These are phyloP conservation scores for Botryotinia globosa DNA, from an alignment of 2,329 filamentous ascomycete species.

Conservation along the genomic window DNA sequence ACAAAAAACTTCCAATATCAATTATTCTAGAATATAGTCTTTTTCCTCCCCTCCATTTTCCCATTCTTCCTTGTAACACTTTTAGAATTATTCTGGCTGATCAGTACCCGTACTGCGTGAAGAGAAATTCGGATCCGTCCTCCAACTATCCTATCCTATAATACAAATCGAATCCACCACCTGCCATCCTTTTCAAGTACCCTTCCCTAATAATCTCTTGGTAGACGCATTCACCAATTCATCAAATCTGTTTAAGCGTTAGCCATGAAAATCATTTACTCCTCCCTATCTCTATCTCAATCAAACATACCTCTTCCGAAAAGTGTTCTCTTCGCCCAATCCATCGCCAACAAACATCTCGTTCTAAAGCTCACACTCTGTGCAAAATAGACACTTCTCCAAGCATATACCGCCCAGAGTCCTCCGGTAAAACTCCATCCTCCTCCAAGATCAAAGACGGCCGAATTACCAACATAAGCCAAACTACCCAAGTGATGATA, in stretches of 20 bases:
- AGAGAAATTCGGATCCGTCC: neutral
- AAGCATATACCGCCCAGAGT: constrained; percentile 89
- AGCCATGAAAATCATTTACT: neutral
- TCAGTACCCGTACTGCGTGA: neutral
- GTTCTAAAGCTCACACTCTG: constrained; percentile 94
- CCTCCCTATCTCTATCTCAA: neutral
- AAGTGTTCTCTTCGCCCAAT: constrained; percentile 94
- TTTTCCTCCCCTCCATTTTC: neutral
- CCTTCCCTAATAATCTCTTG: neutral
- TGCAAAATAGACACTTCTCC: constrained; percentile 95
- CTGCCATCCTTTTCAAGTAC: neutral
- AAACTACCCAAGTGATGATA: constrained; percentile 89
- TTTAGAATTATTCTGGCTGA: neutral
- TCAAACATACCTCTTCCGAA: constrained; percentile 78
- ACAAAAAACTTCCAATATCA: neutral
- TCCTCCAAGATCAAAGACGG: constrained; percentile 83
- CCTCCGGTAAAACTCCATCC: constrained; percentile 79
- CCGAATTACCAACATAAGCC: constrained; percentile 94
- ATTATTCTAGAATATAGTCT: neutral
- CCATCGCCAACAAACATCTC: constrained; percentile 87
- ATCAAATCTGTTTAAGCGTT: neutral
- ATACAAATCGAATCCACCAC: neutral
- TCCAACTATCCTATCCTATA: neutral
- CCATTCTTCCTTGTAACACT: neutral
- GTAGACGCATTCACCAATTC: neutral